Evolutionary conservation across 2,329 filamentous ascomycete species (phyloP).

Genomic region (Nemania sp.): DNA sequence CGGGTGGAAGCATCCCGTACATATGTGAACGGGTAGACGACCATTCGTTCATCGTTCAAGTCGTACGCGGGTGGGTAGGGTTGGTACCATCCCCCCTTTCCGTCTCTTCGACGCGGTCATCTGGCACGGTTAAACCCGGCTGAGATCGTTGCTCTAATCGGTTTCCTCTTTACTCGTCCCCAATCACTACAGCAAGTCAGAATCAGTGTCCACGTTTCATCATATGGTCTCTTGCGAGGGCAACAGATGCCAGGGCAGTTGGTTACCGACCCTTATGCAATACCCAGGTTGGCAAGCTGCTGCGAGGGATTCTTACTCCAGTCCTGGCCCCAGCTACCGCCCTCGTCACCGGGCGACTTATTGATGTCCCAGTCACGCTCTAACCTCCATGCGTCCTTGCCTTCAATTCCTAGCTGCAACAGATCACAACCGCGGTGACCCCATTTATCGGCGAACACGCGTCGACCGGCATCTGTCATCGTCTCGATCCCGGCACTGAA

Average conservation of each 20-base stretch:
- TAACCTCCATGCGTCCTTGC: constrained; percentile 44
- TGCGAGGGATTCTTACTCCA: constrained; percentile 36
- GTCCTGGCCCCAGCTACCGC: constrained; percentile 41
- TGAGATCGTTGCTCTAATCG: constrained; percentile 11
- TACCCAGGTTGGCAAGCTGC: constrained; percentile 18
- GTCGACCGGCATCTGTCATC: constrained; percentile 42
- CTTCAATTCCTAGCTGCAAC: constrained; percentile 38
- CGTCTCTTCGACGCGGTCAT: constrained; percentile 9
- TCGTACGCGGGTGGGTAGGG: constrained; percentile 5
- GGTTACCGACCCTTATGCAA: constrained; percentile 18
- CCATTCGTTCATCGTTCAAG: constrained; percentile 20
- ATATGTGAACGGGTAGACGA: constrained; percentile 12
- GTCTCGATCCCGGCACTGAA: constrained; percentile 43
- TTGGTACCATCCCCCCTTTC: not conserved
- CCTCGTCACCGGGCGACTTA: constrained; percentile 33
- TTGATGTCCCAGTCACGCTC: constrained; percentile 45
- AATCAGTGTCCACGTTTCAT: constrained; percentile 14
- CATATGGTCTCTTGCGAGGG: constrained; percentile 4
- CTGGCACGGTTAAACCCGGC: constrained; percentile 5
- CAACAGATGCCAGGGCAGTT: constrained; percentile 4
- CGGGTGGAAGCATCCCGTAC: not conserved
- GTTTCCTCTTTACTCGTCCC: constrained; percentile 16
- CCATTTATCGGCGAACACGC: constrained; percentile 48
- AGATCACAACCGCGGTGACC: constrained; percentile 48
- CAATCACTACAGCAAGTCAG: constrained; percentile 21